Percentiles rank a stretch among this genome's conserved stretches.
These are phyloP conservation scores for Thelephora terrestris DNA, from an alignment of 1,284 basidiomycete species.

Conservation along the genomic window DNA sequence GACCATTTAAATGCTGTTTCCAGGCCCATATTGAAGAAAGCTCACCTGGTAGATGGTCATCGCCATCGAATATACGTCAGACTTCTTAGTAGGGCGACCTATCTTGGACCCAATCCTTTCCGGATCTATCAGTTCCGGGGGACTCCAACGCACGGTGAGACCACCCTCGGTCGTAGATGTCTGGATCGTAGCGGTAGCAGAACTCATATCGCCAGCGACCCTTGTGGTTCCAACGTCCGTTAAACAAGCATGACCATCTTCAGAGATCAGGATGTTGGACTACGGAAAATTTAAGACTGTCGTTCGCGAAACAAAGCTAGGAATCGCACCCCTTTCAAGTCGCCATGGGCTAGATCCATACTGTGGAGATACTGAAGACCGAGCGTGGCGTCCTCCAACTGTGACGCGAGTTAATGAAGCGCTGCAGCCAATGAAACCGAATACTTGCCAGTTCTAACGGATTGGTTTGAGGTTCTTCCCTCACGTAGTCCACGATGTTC, in stretches of 20 bases:
- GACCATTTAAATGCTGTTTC: no score
- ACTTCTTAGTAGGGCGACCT: neutral
- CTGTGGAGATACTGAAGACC: conserved; percentile 3
- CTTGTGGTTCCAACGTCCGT: neutral
- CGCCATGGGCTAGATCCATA: conserved; percentile 3
- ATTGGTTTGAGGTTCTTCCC: neutral
- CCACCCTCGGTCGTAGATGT: neutral
- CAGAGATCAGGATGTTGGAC: neutral
- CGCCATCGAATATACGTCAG: neutral
- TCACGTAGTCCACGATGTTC: neutral
- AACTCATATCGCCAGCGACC: neutral
- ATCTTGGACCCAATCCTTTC: neutral
- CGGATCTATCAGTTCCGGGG: neutral
- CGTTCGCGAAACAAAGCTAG: neutral
- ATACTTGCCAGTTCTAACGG: neutral
- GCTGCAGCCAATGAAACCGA: no score
- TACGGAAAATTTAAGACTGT: neutral
- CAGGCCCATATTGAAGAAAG: neutral
- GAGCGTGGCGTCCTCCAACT: neutral
- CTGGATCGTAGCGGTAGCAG: neutral
- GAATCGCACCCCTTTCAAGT: conserved; percentile 1
- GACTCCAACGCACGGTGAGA: neutral
- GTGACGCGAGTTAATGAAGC: neutral
- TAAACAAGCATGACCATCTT: neutral
- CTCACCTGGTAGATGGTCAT: neutral